Conservation (phyloP, 768 basidiomycete genomes). For the Lactarius sanguifluus region DNA sequence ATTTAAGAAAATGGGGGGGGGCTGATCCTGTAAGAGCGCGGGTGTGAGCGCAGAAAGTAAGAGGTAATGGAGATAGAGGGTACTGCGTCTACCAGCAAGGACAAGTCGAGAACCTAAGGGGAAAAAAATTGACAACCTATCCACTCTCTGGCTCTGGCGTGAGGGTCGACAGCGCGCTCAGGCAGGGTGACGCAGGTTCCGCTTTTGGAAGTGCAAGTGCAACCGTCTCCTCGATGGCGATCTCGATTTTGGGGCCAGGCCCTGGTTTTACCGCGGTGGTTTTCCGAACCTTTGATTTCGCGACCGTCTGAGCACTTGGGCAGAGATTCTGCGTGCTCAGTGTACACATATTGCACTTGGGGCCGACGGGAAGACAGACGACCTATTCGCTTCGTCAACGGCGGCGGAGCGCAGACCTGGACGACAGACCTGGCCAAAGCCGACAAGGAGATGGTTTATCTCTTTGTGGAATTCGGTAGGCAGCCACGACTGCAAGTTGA, state of each 20-base stretch:
- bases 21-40: background rate
- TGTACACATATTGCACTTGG: constrained; percentile 63
- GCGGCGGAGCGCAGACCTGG: background rate
- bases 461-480: constrained; percentile 69
- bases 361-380: constrained; percentile 63
- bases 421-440: constrained; percentile 72
- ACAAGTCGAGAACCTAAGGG: constrained; percentile 1
- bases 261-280: constrained; percentile 3
- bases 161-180: constrained; percentile 19
- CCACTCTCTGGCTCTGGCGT: constrained; percentile 19
- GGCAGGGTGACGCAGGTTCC: constrained; percentile 13
- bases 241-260: constrained; percentile 42
- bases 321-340: constrained; percentile 57
- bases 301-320: constrained; percentile 55
- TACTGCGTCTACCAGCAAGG: background rate
- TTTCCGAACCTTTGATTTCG: constrained; percentile 30
- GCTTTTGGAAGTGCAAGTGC: constrained; percentile 7
- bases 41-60: background rate
- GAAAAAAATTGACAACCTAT: background rate
- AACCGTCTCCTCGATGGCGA: constrained; percentile 38
- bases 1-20: too few relatives aligned
- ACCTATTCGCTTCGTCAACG: constrained; percentile 41
- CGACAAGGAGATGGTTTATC: constrained; percentile 79
- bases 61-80: background rate
- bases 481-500: constrained; percentile 83